Percentiles rank a stretch among this genome's conserved stretches.
Conservation (phyloP, 2,329 filamentous ascomycete species). For the Aciculosporium take region DNA sequence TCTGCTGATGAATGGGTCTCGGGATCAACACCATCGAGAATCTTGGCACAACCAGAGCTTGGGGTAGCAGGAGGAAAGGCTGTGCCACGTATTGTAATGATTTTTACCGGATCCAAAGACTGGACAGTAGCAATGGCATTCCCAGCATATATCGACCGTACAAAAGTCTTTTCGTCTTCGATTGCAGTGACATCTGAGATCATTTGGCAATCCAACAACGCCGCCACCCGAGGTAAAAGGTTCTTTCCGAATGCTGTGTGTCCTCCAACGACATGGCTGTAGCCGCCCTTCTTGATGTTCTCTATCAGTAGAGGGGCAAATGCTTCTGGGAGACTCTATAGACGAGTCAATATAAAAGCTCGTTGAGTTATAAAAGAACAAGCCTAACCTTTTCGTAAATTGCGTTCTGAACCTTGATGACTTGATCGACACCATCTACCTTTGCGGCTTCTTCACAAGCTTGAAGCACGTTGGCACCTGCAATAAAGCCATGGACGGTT, state of each 20-base stretch:
- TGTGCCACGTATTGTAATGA: conserved; percentile 86
- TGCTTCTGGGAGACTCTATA: conserved; percentile 77
- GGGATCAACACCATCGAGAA: conserved; percentile 75
- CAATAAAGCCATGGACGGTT: conserved; percentile 72
- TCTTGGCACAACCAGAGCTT: conserved; percentile 56
- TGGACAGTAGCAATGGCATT: conserved; percentile 96
- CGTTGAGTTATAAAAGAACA: background rate
- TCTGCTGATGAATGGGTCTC: conserved; percentile 60
- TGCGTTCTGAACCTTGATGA: conserved; percentile 74
- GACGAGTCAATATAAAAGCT: conserved; percentile 4
- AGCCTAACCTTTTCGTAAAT: conserved; percentile 79
- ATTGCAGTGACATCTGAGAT: conserved; percentile 83
- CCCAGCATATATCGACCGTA: conserved; percentile 92
- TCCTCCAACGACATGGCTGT: conserved; percentile 78
- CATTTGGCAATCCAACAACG: conserved; percentile 81
- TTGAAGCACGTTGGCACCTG: conserved; percentile 60
- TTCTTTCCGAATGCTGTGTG: conserved; percentile 97
- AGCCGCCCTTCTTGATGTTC: conserved; percentile 92
- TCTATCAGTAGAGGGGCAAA: conserved; percentile 86
- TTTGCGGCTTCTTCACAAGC: conserved; percentile 77
- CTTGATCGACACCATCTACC: conserved; percentile 79
- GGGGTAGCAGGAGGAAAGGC: conserved; percentile 66
- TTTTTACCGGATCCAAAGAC: conserved; percentile 69
- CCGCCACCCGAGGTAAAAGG: conserved; percentile 78
- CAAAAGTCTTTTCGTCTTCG: conserved; percentile 83